These are phyloP conservation scores for Melanomma pulvis-pyrius DNA, from an alignment of 495 filamentous ascomycete species.

Conservation along the genomic window DNA sequence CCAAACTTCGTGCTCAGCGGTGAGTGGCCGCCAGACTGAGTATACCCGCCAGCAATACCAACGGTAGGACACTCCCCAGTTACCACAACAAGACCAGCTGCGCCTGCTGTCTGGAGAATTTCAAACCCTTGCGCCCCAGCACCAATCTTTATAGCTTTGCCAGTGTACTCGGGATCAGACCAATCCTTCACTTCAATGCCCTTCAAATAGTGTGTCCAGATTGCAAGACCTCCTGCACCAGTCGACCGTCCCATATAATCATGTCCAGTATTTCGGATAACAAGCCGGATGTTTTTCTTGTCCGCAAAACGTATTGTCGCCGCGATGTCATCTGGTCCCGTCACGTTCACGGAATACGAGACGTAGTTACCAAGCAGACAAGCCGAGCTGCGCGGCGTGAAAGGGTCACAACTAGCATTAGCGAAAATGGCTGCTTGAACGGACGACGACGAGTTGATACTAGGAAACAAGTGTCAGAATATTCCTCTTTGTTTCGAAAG, in stretches of 20 bases:
- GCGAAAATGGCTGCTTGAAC: slow-evolving; percentile 52
- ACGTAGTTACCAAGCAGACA: slow-evolving; percentile 64
- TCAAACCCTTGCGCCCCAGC: slow-evolving; percentile 12
- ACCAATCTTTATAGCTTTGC: slow-evolving; percentile 20
- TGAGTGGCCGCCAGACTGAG: slow-evolving; percentile 64
- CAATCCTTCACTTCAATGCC: not conserved
- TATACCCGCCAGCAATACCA: slow-evolving; percentile 59
- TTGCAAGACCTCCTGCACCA: slow-evolving; percentile 11
- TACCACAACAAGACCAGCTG: slow-evolving; percentile 11
- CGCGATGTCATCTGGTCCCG: slow-evolving; percentile 48
- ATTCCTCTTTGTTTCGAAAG: not conserved
- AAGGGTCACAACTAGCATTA: slow-evolving; percentile 61
- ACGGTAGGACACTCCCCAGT: slow-evolving; percentile 55
- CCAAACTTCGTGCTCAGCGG: slow-evolving; percentile 57
- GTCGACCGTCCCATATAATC: slow-evolving; percentile 25
- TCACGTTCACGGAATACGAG: slow-evolving; percentile 57
- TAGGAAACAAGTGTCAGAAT: not conserved
- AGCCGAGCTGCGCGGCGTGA: slow-evolving; percentile 48
- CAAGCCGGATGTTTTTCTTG: slow-evolving; percentile 13
- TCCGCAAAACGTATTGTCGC: slow-evolving; percentile 55
- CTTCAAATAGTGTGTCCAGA: slow-evolving; percentile 26
- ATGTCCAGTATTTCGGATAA: slow-evolving; percentile 27
- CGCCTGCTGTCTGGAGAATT: not conserved
- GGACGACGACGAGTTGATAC: slow-evolving; percentile 37
- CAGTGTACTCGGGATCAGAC: slow-evolving; percentile 9